Conservation (phyloP, 805 yeast species). For the Danielozyma ontarioensis region DNA sequence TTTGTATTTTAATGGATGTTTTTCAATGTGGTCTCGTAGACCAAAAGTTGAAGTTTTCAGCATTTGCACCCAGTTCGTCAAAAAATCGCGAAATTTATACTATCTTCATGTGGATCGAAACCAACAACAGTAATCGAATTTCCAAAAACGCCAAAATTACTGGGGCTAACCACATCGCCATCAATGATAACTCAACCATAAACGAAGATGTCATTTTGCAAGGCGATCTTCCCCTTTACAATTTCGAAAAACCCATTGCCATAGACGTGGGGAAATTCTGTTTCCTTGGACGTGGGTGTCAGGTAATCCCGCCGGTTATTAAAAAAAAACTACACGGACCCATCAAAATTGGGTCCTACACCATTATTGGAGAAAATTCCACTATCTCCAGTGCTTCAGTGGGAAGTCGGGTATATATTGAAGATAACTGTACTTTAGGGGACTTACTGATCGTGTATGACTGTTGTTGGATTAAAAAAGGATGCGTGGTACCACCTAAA, state of each 20-base stretch:
- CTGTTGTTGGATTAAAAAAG: constrained; percentile 43
- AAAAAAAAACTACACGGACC: constrained; percentile 14
- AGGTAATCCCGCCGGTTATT: constrained; percentile 25
- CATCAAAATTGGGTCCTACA: constrained; percentile 43
- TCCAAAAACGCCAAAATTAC: constrained; percentile 38
- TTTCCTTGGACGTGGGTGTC: constrained; percentile 25
- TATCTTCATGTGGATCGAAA: constrained; percentile 47
- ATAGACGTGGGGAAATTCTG: constrained; percentile 45
- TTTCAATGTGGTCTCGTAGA: no score
- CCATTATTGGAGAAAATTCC: constrained; percentile 33
- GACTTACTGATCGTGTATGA: constrained; percentile 42
- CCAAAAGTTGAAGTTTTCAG: no score
- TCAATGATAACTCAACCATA: constrained; percentile 45
- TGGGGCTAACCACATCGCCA: constrained; percentile 39
- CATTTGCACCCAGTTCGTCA: background rate
- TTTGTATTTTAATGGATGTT: no score
- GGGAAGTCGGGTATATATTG: constrained; percentile 48
- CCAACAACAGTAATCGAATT: constrained; percentile 47
- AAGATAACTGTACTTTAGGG: constrained; percentile 32
- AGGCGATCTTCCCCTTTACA: constrained; percentile 23
- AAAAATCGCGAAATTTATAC: background rate
- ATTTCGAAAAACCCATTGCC: constrained; percentile 13
- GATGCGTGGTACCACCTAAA: constrained; percentile 36
- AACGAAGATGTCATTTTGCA: constrained; percentile 26
- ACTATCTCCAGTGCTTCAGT: constrained; percentile 31